phyloP scores from a whole-genome alignment of 1,284 basidiomycete genomes.

The Trichosporon sp. region DNA sequence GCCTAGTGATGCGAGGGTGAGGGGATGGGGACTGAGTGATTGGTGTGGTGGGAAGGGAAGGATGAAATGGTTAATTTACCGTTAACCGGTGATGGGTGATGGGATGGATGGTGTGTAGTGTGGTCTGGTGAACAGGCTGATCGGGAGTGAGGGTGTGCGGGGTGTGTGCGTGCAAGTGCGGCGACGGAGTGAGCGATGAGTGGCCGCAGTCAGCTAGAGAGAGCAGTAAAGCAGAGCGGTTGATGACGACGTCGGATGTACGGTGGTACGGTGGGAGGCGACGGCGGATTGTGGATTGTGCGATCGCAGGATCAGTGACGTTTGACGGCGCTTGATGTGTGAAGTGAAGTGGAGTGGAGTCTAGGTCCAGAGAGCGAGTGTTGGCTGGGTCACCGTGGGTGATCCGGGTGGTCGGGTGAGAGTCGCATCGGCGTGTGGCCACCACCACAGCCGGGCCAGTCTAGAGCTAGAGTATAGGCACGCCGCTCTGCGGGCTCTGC shows the following conservation, averaged over 20 bases:
- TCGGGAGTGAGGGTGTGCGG: background rate
- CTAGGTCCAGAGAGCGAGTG: no score
- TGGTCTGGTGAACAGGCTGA: background rate
- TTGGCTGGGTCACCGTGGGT: no score
- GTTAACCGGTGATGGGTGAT: background rate
- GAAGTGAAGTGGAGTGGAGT: no score
- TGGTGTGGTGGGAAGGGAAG: background rate
- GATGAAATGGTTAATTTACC: background rate
- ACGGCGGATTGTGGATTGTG: background rate
- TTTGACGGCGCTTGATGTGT: background rate
- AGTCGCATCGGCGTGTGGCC: background rate
- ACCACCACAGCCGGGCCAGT: background rate
- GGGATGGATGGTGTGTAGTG: background rate
- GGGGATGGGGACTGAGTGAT: no score
- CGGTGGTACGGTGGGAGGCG: background rate
- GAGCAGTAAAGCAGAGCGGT: background rate
- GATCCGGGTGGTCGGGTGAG: no score
- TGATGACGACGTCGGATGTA: background rate
- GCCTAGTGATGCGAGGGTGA: no score
- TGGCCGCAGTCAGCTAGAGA: background rate
- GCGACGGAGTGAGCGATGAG: background rate
- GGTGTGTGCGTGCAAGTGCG: background rate
- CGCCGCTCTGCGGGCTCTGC: no score
- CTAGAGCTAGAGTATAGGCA: no score
- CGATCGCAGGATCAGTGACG: background rate